Conservation (phyloP, 2,329 filamentous ascomycete genomes). For the Nigrograna mackinnonii region DNA sequence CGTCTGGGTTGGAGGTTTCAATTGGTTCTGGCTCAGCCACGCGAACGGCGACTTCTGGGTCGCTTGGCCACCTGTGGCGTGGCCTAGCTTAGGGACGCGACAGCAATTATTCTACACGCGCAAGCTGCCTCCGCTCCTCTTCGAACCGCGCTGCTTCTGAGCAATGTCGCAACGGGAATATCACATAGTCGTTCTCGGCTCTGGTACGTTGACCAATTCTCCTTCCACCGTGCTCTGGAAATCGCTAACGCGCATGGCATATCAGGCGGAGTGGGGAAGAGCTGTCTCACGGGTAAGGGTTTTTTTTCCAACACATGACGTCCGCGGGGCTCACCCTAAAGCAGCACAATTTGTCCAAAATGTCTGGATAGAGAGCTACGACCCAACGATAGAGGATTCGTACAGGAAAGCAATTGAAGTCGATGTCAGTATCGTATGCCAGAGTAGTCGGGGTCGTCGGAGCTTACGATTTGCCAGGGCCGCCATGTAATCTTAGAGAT, state of each 20-base stretch:
- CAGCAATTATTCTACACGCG: constrained; percentile 16
- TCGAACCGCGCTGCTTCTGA: constrained; percentile 13
- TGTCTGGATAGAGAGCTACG: constrained; percentile 83
- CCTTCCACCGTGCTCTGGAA: no score
- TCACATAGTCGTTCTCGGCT: constrained; percentile 48
- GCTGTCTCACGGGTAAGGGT: constrained; percentile 85
- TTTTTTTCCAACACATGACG: constrained; percentile 6
- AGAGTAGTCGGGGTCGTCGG: constrained; percentile 69
- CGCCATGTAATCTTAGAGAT: constrained; percentile 90
- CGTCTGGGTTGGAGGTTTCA: constrained; percentile 13
- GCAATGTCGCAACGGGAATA: constrained; percentile 47
- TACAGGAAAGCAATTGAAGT: constrained; percentile 69
- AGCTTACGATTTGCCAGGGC: constrained; percentile 58
- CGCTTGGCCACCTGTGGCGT: constrained; percentile 34
- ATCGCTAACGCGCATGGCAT: constrained; percentile 28
- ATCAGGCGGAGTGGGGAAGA: constrained; percentile 86
- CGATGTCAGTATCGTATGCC: constrained; percentile 66
- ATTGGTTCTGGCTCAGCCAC: constrained; percentile 25
- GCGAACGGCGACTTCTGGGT: constrained; percentile 26
- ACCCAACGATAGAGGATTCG: constrained; percentile 66
- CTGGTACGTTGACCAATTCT: constrained; percentile 41
- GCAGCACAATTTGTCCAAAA: constrained; percentile 88
- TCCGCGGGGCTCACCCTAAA: constrained; percentile 16
- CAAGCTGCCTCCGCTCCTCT: constrained; percentile 15
- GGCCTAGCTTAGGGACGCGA: constrained; percentile 12